Base-by-base conservation (phyloP, 2,329 filamentous ascomycete genomes). In the Cladophialophora carrionii region DNA sequence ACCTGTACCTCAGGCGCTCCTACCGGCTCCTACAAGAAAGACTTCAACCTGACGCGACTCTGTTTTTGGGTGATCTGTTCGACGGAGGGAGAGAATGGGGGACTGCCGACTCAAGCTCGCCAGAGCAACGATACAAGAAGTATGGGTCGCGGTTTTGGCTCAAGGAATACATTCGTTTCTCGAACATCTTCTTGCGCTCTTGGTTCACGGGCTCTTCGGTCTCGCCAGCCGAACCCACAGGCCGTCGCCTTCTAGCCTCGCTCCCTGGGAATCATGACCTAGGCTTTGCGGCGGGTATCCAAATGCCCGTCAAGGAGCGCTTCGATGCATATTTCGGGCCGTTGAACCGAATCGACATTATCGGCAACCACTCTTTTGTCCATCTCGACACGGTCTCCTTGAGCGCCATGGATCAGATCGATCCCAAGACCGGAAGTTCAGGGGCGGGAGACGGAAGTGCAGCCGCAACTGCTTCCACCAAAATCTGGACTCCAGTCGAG, bases 11-110 rank as follows among this genome's bases (percentile, higher is more conserved):
- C 69, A 87, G 88, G 48, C 87, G 93, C 49, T 88, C 90, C 8
- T 98, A 96, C 76, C 85, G 82, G n/a, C 84, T 88, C 60, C 84
- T 98, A 64, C 92, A 96, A 73, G 80, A 84, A 20, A 80, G 86
- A 20, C 82, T 98, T 14, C 85, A 86, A n/a, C 95, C 95, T 0
- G 92, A 97, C 74, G 93, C 90, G 17, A 82, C 96, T 0, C 86
- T 97, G 74, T 98, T 99, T 74, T 81, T 99, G 0, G 95, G 95
- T 7, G 95, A 99, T 74, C 81, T 99, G 0, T 97, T 99, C 73
- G 95, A 99, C 74, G 95, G 95, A 3, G 95, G 95, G 8, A 86
- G 95, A 71, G 95, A 99, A 80, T 99, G 95, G 95, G 90, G 88
- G 71, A 94, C 93, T 12, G 80, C 78, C 2, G 82, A 82, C 26